Percentiles rank a stretch among this genome's conserved stretches.
Evolutionary conservation across 768 basidiomycete genomes (phyloP).

Genomic region (Lepiota brunneoincarnata): DNA sequence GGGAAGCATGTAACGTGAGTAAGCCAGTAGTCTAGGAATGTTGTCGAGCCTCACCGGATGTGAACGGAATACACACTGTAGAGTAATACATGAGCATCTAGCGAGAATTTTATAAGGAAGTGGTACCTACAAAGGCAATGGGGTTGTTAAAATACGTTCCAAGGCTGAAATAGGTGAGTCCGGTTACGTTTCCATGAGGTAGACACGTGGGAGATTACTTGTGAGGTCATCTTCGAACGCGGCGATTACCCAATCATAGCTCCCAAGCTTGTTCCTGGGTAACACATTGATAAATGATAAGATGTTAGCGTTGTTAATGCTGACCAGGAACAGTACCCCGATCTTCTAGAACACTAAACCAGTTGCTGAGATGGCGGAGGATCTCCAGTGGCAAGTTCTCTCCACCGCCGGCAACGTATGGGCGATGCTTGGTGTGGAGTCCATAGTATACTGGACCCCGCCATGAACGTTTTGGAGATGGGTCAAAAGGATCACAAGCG

Average conservation of each 20-base stretch:
- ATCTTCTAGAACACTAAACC: conserved; percentile 57
- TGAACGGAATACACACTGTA: conserved; percentile 61
- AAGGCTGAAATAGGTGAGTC: conserved; percentile 32
- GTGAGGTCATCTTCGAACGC: conserved; percentile 53
- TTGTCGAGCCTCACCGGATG: conserved; percentile 39
- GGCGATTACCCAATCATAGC: conserved; percentile 45
- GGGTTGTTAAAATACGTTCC: conserved; percentile 62
- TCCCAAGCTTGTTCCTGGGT: conserved; percentile 47
- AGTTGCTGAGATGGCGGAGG: conserved; percentile 52
- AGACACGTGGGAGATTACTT: conserved; percentile 27
- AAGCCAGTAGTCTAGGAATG: not conserved
- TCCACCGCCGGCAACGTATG: conserved; percentile 37
- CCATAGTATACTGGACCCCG: conserved; percentile 33
- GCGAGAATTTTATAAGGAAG: not conserved
- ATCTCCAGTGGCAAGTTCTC: conserved; percentile 61
- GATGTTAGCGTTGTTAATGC: conserved; percentile 13
- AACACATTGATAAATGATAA: conserved; percentile 1
- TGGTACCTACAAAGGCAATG: conserved; percentile 58
- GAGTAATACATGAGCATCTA: not conserved
- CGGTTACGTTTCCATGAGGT: not conserved
- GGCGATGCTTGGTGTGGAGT: conserved; percentile 31
- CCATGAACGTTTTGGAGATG: conserved; percentile 26
- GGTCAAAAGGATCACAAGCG: conserved; percentile 12
- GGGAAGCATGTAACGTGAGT: not conserved
- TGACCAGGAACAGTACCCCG: conserved; percentile 55